Conservation (phyloP, 805 yeast genomes). For the Helenozyma baotianmanensis region DNA sequence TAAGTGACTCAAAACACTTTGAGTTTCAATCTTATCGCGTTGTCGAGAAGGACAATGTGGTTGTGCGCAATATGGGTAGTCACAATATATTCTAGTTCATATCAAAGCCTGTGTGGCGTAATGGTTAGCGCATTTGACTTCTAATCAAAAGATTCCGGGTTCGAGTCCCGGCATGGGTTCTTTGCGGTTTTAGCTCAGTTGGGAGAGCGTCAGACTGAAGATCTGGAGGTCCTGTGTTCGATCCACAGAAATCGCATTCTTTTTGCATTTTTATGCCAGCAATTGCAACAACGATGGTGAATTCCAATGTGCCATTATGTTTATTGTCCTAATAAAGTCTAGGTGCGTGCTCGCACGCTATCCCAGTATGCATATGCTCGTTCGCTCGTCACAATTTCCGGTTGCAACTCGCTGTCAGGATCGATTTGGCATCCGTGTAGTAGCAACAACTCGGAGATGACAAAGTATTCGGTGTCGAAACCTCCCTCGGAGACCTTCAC, state of each 20-base stretch:
- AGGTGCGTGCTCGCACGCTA: no score
- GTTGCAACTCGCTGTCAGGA: constrained; percentile 17
- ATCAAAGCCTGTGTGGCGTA: constrained; percentile 20
- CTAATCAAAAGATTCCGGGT: constrained; percentile 21
- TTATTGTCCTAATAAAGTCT: no score
- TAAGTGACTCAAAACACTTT: no score
- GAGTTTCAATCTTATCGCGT: no score
- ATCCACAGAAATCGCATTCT: constrained; percentile 21
- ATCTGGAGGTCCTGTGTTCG: constrained; percentile 24
- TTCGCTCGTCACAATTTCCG: constrained; percentile 35
- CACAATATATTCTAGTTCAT: no score
- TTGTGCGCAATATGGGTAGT: no score
- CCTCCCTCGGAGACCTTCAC: constrained; percentile 15
- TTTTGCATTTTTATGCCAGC: constrained; percentile 2
- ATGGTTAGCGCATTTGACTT: constrained; percentile 21
- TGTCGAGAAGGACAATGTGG: no score
- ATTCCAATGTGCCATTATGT: no score
- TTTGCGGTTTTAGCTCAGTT: constrained; percentile 20
- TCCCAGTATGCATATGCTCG: constrained; percentile 51
- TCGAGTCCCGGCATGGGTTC: constrained; percentile 21
- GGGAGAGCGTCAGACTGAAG: constrained; percentile 24
- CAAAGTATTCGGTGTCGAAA: constrained; percentile 22
- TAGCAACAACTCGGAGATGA: constrained; percentile 54
- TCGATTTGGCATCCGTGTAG: constrained; percentile 54
- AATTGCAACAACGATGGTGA: no score